These are phyloP conservation scores for Linnemannia zychae DNA, from an alignment of 192 early-diverging fungal species.

Conservation along the genomic window DNA sequence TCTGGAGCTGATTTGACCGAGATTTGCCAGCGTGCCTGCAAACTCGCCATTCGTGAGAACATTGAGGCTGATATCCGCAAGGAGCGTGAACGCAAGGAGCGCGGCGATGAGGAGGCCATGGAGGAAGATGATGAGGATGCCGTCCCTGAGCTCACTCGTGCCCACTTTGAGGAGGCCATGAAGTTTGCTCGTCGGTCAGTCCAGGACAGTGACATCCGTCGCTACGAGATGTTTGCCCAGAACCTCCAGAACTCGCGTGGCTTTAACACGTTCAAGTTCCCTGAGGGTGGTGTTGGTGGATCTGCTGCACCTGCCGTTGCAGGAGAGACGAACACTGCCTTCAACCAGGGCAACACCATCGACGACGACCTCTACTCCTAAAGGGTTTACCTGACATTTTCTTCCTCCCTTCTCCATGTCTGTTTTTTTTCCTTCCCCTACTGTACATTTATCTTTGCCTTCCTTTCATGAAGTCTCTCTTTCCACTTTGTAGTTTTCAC, in stretches of 20 bases:
- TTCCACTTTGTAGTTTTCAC: background rate
- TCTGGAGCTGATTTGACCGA: constrained; percentile 98
- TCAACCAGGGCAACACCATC: constrained; percentile 71
- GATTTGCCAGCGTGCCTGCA: constrained; percentile 98
- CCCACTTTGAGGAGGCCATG: constrained; percentile 99
- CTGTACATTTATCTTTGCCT: constrained; percentile 6
- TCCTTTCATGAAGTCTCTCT: background rate
- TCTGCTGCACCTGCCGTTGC: constrained; percentile 46
- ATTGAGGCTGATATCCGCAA: constrained; percentile 90
- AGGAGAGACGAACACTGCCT: constrained; percentile 62
- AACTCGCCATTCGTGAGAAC: constrained; percentile 97
- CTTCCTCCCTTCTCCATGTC: background rate
- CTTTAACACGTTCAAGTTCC: constrained; percentile 99
- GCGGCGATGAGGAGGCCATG: constrained; percentile 83
- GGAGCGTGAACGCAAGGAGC: constrained; percentile 81
- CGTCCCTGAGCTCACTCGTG: constrained; percentile 92
- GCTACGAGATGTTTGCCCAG: constrained; percentile 99
- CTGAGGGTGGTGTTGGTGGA: constrained; percentile 72
- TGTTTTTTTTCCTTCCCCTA: background rate
- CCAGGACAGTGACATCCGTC: constrained; percentile 95
- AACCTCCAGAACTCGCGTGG: constrained; percentile 97
- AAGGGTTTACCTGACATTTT: constrained; percentile 8
- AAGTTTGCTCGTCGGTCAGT: constrained; percentile 96
- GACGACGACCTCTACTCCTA: constrained; percentile 91
- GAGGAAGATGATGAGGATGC: constrained; percentile 87